Conservation (phyloP, 2,329 filamentous ascomycete species). For the Teratosphaeria nubilosa region DNA sequence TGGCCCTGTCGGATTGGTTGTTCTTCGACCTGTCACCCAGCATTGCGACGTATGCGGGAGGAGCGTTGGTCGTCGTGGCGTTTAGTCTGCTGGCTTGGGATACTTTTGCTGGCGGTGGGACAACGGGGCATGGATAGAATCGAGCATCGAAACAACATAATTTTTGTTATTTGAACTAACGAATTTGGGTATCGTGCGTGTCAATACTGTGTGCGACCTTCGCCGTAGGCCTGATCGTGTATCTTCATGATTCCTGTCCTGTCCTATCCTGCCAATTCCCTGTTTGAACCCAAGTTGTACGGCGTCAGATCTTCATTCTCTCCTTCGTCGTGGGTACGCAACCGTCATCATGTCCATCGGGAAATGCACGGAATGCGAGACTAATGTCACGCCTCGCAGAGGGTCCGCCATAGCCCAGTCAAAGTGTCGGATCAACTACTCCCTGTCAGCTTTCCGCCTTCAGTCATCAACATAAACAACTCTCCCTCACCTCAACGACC, state of each 20-base stretch:
- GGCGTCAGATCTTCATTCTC: not conserved
- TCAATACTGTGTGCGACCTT: not conserved
- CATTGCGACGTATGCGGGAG: slow-evolving; percentile 22
- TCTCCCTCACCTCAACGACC: slow-evolving; percentile 35
- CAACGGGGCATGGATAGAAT: not conserved
- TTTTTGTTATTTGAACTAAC: not conserved
- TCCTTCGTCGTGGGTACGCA: slow-evolving; percentile 1
- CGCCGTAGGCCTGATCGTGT: not conserved
- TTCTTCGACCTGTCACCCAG: slow-evolving; percentile 21
- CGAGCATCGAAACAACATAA: not conserved
- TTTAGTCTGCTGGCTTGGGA: slow-evolving; percentile 23
- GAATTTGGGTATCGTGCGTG: not conserved
- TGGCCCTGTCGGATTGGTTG: slow-evolving; percentile 25
- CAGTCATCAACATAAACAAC: not conserved
- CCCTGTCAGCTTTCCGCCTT: not conserved
- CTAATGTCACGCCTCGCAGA: slow-evolving; percentile 3
- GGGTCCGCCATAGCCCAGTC: slow-evolving; percentile 10
- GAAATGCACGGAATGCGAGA: slow-evolving; percentile 6
- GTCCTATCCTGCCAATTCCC: no score
- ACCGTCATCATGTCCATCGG: slow-evolving; percentile 10
- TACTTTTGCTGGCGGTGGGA: slow-evolving; percentile 12
- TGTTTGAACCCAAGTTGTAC: not conserved
- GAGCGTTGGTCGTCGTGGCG: slow-evolving; percentile 20
- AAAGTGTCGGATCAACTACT: slow-evolving; percentile 19
- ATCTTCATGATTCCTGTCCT: not conserved